Evolutionary conservation across 1,284 basidiomycete species (phyloP), one percentile per base, ranked within the genome.

Genomic region (Veloboletus limbatus): DNA sequence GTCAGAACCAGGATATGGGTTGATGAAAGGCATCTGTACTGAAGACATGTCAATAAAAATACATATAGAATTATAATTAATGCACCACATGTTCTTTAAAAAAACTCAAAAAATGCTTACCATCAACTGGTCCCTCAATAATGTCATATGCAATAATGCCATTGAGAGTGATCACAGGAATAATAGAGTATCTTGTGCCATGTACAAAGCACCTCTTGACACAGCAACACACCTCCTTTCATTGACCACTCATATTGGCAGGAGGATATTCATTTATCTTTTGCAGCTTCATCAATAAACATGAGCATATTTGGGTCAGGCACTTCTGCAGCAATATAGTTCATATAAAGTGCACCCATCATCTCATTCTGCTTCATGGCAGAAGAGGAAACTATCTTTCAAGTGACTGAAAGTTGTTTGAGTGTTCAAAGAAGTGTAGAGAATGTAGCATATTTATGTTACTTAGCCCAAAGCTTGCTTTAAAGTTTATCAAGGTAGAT

Each of bases 271-370:
- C 46, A 39, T 17, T 52, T 43, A 40, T 66, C 59, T 4, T 53
- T 44, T 4, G 56, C 54, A n/a, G n/a, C n/a, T n/a, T n/a, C n/a
- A n/a, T n/a, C n/a, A n/a, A n/a, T n/a, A n/a, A n/a, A n/a, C n/a
- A 67, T 53, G 6, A 61, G 33, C 52, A 55, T 54, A 8, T 52
- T 46, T n/a, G 54, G 53, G 46, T 63, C 47, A 1, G 53, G 34
- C 2, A 43, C 14, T 50, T 39, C 22, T 1, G 48, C 43, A 13
- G 48, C 50, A 32, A 65, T 60, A 7, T 21, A 6, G 18, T 60
- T 57, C 62, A 64, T 65, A 35, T 52, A 65, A 4, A 53, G 16
- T 13, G 59, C 51, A 10, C 43, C 26, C 8, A 35, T 22, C 9
- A 57, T 31, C 10, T 62, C 59, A 38, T 63, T 62, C 0, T 31